Percentiles rank a stretch among this genome's conserved stretches.
These are phyloP conservation scores for Yueomyces sp. DNA, from an alignment of 805 yeast species.

Conservation along the genomic window DNA sequence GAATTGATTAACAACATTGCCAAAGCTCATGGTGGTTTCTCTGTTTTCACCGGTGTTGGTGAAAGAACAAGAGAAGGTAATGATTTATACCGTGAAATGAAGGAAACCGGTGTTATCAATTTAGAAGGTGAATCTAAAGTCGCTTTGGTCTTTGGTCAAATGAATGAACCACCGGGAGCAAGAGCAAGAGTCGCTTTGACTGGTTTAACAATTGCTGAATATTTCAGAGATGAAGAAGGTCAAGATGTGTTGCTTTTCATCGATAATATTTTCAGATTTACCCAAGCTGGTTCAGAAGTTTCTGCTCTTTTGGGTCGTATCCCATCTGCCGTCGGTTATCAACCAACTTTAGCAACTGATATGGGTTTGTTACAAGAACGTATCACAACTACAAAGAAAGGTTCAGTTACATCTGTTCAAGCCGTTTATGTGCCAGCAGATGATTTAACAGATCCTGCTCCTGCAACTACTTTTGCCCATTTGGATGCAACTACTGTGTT, in stretches of 20 bases:
- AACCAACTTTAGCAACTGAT: conserved; percentile 99
- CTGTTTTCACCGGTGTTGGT: conserved; percentile 99
- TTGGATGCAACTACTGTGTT: conserved; percentile 99
- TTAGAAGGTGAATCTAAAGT: conserved; percentile 99
- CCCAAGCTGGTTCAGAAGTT: conserved; percentile 99
- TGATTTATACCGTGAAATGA: conserved; percentile 99
- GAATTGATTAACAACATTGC: conserved; percentile 99
- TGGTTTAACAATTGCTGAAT: conserved; percentile 99
- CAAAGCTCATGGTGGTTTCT: conserved; percentile 99
- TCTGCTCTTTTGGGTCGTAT: conserved; percentile 99
- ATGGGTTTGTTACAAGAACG: conserved; percentile 99
- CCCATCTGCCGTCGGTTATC: conserved; percentile 99
- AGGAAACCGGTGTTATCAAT: conserved; percentile 99
- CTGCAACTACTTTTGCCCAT: conserved; percentile 99
- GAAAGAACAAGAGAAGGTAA: conserved; percentile 99
- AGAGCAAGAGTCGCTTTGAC: conserved; percentile 99
- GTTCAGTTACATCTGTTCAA: conserved; percentile 99
- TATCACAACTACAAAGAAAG: conserved; percentile 98
- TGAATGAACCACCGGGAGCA: conserved; percentile 99
- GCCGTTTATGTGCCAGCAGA: conserved; percentile 99
- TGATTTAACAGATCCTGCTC: conserved; percentile 99
- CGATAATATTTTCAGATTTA: conserved; percentile 99
- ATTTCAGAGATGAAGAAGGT: conserved; percentile 99
- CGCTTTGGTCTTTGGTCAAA: conserved; percentile 98
- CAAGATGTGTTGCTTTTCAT: conserved; percentile 99